Conservation (phyloP, 2,329 filamentous ascomycete species). For the Fusarium ramigenum region DNA sequence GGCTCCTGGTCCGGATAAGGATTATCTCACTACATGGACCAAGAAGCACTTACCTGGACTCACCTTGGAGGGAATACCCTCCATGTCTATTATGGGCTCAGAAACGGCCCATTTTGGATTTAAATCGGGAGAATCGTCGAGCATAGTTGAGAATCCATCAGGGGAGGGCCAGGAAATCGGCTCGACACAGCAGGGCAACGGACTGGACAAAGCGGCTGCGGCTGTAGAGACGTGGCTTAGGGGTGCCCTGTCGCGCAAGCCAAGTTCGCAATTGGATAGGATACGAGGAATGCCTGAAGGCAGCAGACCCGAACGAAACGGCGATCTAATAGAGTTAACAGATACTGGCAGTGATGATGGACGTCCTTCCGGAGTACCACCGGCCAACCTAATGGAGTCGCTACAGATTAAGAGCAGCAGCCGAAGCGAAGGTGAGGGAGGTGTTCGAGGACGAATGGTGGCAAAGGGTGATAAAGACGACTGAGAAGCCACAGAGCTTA, state of each 20-base stretch:
- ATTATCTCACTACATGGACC: slow-evolving; percentile 85
- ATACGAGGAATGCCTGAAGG: slow-evolving; percentile 48
- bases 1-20: slow-evolving; percentile 82
- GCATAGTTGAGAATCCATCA: slow-evolving; percentile 62
- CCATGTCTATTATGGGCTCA: slow-evolving; percentile 71
- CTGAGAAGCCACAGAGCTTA: not conserved
- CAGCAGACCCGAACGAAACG: slow-evolving; percentile 52
- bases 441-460: slow-evolving; percentile 50
- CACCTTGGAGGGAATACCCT: slow-evolving; percentile 73
- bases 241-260: slow-evolving; percentile 76
- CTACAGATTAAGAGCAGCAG: slow-evolving; percentile 47
- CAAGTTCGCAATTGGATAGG: slow-evolving; percentile 60
- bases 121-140: slow-evolving; percentile 47
- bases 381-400: slow-evolving; percentile 46
- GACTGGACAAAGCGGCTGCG: slow-evolving; percentile 84
- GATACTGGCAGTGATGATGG: slow-evolving; percentile 69
- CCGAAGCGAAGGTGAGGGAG: slow-evolving; percentile 51
- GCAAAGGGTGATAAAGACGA: slow-evolving; percentile 48
- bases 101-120: slow-evolving; percentile 69
- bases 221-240: slow-evolving; percentile 91
- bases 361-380: slow-evolving; percentile 36
- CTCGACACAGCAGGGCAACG: slow-evolving; percentile 58
- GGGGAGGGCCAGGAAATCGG: slow-evolving; percentile 57
- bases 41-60: slow-evolving; percentile 84
- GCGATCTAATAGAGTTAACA: slow-evolving; percentile 77